Evolutionary conservation across 306 rosid genomes (phyloP), one percentile per base, ranked within the genome.

Genomic region (Acacia confusa): DNA sequence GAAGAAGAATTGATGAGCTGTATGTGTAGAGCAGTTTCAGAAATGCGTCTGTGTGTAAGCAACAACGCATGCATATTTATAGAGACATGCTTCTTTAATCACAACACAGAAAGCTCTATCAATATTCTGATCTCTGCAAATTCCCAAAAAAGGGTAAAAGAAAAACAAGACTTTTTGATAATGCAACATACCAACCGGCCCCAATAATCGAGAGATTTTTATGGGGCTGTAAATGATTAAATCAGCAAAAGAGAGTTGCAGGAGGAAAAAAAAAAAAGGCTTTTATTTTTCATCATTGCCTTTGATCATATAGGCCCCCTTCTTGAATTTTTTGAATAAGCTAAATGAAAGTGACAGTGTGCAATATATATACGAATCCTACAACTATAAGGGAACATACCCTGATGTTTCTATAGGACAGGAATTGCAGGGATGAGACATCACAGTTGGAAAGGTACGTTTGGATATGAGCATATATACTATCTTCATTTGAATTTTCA

Each of bases 361-460:
- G 14, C 25, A 22, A 47, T 14, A 32, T 20, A 61, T 28, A 72
- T 40, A 41, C 53, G 15, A 16, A 41, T 22, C 32, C 66, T 61
- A 6, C 78, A 16, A 6, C 63, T 9, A 9, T 13, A n/a, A 34
- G 32, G 19, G 45, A 72, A 45, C 65, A 79, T 61, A 60, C 85
- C 50, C 44, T 84, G 83, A 82, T 45, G 52, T 79, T 76, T 84
- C 58, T 57, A 22, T 34, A 52, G 85, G 82, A 70, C 45, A 64
- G 55, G 75, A 73, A 73, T 64, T 61, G 53, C 67, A 28, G 40
- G 58, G 79, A 72, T 70, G 77, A 81, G 82, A 86, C 78, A 77
- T 85, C 78, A 89, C 89, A 85, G 89, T 80, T 88, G 88, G 90
- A 89, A 91, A 90, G 88, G 72, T 69, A 17, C n/a, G 45, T 76